These are phyloP conservation scores for Theileria equi DNA, from an alignment of 169 alveolate species.

Conservation along the genomic window DNA sequence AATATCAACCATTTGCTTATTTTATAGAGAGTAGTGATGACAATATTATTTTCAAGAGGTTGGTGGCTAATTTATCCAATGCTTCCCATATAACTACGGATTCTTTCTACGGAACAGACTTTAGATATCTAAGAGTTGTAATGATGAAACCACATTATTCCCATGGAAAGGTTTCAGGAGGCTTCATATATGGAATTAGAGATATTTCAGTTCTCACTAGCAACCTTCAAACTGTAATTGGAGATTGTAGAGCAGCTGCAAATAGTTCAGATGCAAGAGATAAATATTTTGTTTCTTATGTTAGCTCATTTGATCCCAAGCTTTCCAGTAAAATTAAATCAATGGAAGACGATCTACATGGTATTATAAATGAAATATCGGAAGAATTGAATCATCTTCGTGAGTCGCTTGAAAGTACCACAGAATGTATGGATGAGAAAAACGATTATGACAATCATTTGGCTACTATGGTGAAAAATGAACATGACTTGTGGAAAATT, in stretches of 20 bases:
- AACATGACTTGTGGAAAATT: constrained; percentile 65
- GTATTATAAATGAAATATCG: constrained; percentile 71
- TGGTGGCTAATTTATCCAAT: constrained; percentile 73
- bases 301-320: constrained; percentile 73
- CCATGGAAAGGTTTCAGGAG: constrained; percentile 76
- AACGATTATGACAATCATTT: constrained; percentile 73
- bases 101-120: constrained; percentile 69
- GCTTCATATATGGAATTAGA: constrained; percentile 82
- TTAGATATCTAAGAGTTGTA: constrained; percentile 72
- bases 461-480: constrained; percentile 59
- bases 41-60: constrained; percentile 67
- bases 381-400: constrained; percentile 73
- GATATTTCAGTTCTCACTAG: constrained; percentile 80
- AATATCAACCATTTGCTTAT: constrained; percentile 85
- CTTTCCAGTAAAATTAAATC: constrained; percentile 71
- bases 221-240: constrained; percentile 77
- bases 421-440: constrained; percentile 55
- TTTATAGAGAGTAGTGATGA: constrained; percentile 78
- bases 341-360: constrained; percentile 79
- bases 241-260: constrained; percentile 85
- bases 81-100: constrained; percentile 73
- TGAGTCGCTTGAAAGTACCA: constrained; percentile 57
- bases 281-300: constrained; percentile 84
- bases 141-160: constrained; percentile 85
- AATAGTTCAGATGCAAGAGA: constrained; percentile 86